A percentile compares a stretch with the other conserved stretches of the same genome.
phyloP scores from a whole-genome alignment of 2,329 filamentous ascomycete genomes.

The Exophiala dermatitidis region DNA sequence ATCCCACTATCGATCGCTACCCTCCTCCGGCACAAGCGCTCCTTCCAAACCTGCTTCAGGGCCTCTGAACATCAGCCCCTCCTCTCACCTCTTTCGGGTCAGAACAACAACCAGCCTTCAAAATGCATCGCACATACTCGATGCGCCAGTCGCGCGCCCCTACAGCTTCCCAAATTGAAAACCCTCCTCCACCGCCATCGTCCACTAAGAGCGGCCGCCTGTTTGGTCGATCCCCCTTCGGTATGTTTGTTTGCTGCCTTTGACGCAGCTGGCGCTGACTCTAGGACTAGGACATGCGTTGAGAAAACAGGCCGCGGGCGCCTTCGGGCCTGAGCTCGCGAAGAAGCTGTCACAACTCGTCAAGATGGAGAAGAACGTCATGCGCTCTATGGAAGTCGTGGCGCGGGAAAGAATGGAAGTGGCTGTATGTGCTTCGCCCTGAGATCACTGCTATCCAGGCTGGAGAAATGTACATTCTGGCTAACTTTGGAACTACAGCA shows the following conservation, averaged over 20 bases:
- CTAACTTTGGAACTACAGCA: constrained; percentile 50
- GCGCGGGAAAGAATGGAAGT: constrained; percentile 97
- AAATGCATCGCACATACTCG: constrained; percentile 97
- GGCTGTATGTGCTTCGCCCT: constrained; percentile 58
- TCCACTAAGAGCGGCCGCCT: constrained; percentile 85
- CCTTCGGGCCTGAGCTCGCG: constrained; percentile 71
- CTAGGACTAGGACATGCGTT: constrained; percentile 53
- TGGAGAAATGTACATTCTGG: neutral
- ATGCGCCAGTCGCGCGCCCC: constrained; percentile 97
- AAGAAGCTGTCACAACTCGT: constrained; percentile 97
- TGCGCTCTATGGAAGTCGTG: constrained; percentile 95
- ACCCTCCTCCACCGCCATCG: constrained; percentile 84
- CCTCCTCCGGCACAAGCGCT: no score
- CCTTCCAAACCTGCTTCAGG: neutral
- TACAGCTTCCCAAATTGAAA: constrained; percentile 85
- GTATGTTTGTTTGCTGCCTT: constrained; percentile 48
- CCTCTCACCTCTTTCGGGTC: neutral
- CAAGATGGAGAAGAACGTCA: constrained; percentile 99
- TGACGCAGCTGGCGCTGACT: constrained; percentile 11
- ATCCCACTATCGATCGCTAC: no score
- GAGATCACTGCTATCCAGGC: neutral
- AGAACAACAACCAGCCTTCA: constrained; percentile 17
- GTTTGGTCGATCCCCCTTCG: constrained; percentile 77
- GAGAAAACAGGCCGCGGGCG: constrained; percentile 46
- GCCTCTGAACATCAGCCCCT: constrained; percentile 5